A percentile compares a stretch with the other conserved stretches of the same genome.
Conservation (phyloP, 2,329 filamentous ascomycete genomes). For the Kalaharituber pfeilii region DNA sequence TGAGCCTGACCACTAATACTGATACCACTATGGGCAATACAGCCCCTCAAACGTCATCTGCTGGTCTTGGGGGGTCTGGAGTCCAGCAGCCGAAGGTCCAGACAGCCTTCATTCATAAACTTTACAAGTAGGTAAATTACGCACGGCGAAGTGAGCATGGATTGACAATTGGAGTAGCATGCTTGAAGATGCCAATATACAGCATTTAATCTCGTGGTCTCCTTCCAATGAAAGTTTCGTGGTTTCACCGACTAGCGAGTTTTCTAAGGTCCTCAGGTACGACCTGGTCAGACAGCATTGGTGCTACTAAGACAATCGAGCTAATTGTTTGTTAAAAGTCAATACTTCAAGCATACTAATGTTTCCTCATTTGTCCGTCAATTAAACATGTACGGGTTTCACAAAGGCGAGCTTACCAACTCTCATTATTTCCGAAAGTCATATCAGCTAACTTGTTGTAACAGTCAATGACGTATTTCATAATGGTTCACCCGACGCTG, state of each 20-base stretch:
- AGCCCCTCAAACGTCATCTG: background rate
- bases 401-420: constrained; percentile 54
- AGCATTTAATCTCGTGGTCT: constrained; percentile 94
- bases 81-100: constrained; percentile 94
- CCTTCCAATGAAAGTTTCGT: constrained; percentile 89
- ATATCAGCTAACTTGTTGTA: background rate
- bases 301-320: no score
- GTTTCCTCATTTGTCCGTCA: constrained; percentile 97
- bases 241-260: constrained; percentile 93
- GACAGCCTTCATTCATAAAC: constrained; percentile 96
- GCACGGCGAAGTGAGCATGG: background rate
- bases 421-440: constrained; percentile 14
- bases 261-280: constrained; percentile 94
- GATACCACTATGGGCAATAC: constrained; percentile 14
- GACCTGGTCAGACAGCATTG: no score
- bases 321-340: no score
- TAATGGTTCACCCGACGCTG: constrained; percentile 79
- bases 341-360: constrained; percentile 99
- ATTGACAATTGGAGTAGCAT: constrained; percentile 43
- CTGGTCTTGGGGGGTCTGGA: constrained; percentile 28
- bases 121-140: constrained; percentile 62
- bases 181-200: constrained; percentile 84
- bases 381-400: constrained; percentile 98
- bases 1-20: constrained; percentile 15
- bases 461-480: constrained; percentile 96